A percentile compares a stretch with the other conserved stretches of the same genome.
Evolutionary conservation across 2,329 filamentous ascomycete species (phyloP).

Genomic region (Blastomyces gilchristii): DNA sequence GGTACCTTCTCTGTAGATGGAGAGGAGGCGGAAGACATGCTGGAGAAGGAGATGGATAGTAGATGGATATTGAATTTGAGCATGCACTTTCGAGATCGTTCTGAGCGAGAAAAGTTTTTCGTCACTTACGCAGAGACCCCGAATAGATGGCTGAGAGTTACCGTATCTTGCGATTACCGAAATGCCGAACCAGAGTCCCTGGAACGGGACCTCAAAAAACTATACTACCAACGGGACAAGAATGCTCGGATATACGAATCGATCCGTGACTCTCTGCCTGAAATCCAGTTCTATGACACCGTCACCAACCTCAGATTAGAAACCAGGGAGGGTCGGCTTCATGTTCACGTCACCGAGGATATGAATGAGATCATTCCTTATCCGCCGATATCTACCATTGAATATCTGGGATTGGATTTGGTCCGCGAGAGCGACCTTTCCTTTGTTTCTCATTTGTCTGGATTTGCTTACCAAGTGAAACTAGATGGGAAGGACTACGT

Average conservation of each 20-base stretch:
- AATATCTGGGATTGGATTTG: conserved; percentile 51
- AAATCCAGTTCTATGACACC: conserved; percentile 92
- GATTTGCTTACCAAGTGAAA: conserved; percentile 90
- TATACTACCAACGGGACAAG: conserved; percentile 83
- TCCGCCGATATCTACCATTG: conserved; percentile 60
- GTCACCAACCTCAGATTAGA: conserved; percentile 93
- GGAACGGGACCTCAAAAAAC: conserved; percentile 67
- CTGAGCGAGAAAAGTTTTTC: conserved; percentile 93
- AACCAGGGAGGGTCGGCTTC: conserved; percentile 74
- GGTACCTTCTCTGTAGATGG: conserved; percentile 9
- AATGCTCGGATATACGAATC: conserved; percentile 87
- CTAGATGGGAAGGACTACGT: conserved; percentile 62
- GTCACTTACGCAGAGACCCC: conserved; percentile 81
- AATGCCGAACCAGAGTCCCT: conserved; percentile 68
- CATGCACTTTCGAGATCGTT: conserved; percentile 94
- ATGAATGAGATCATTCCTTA: conserved; percentile 89
- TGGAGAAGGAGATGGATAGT: conserved; percentile 72
- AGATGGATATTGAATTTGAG: conserved; percentile 95
- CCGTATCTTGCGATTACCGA: conserved; percentile 87
- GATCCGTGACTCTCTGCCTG: conserved; percentile 80
- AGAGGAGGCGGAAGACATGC: conserved; percentile 27
- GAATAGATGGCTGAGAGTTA: conserved; percentile 74
- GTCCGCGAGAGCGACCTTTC: conserved; percentile 63
- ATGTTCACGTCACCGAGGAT: conserved; percentile 97
- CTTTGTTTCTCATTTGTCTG: conserved; percentile 88